Percentiles rank a stretch among this genome's conserved stretches.
phyloP scores from a whole-genome alignment of 257 asterid species.

The Nicotiana otophora region DNA sequence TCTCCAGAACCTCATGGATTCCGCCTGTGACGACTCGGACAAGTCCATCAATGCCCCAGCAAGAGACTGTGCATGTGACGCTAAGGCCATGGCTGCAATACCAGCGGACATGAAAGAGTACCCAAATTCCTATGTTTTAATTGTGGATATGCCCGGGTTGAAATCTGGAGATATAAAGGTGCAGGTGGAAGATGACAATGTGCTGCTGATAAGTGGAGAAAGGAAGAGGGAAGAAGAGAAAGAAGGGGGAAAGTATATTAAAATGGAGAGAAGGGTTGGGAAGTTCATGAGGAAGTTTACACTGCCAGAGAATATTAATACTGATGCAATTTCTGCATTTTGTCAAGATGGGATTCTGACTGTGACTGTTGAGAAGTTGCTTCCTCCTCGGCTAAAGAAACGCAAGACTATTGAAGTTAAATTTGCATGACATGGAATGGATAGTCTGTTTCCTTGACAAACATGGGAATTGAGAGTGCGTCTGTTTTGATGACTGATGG shows the following conservation, averaged over 20 bases:
- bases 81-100: slow-evolving; percentile 39
- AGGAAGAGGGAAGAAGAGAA: slow-evolving; percentile 33
- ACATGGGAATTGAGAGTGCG: no score
- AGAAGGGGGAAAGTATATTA: slow-evolving; percentile 30
- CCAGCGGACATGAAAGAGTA: slow-evolving; percentile 37
- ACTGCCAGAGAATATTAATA: slow-evolving; percentile 37
- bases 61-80: slow-evolving; percentile 50
- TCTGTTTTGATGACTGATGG: neutral
- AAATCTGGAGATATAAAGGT: slow-evolving; percentile 34
- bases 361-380: slow-evolving; percentile 45
- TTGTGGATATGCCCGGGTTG: slow-evolving; percentile 42
- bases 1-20: neutral
- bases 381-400: slow-evolving; percentile 83
- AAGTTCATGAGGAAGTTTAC: slow-evolving; percentile 41
- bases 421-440: slow-evolving; percentile 28
- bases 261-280: slow-evolving; percentile 42
- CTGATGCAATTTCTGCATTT: slow-evolving; percentile 26
- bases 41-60: slow-evolving; percentile 36
- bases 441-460: neutral
- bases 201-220: slow-evolving; percentile 38
- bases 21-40: neutral
- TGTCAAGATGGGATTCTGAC: slow-evolving; percentile 35
- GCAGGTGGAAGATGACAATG: slow-evolving; percentile 34
- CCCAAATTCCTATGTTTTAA: slow-evolving; percentile 25
- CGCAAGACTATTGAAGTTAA: slow-evolving; percentile 65